Evolutionary conservation across 805 yeast species (phyloP).

Genomic region (Candida caryicola): DNA sequence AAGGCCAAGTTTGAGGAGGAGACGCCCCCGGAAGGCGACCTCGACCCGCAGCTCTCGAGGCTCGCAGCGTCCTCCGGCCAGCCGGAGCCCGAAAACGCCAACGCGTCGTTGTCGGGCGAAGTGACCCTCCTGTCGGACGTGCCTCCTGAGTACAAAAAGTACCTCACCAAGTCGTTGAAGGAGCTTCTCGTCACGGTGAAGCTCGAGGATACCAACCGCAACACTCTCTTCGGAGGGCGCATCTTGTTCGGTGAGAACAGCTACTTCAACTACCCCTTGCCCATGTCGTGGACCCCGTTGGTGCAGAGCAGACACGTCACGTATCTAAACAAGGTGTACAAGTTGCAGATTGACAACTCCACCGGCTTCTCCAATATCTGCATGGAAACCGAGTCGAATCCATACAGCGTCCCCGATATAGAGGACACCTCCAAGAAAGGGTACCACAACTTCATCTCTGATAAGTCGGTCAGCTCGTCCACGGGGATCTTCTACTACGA

Average conservation of each 20-base stretch:
- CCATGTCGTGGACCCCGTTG: conserved; percentile 41
- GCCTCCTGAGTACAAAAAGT: conserved; percentile 22
- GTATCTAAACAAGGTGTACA: conserved; percentile 20
- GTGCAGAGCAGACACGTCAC: conserved; percentile 23
- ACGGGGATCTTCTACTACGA: conserved; percentile 43
- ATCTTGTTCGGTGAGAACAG: conserved; percentile 20
- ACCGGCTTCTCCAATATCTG: conserved; percentile 30
- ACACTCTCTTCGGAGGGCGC: conserved; percentile 26
- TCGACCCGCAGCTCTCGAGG: background rate
- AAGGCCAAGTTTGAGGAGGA: conserved; percentile 1
- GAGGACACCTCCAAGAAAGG: conserved; percentile 10
- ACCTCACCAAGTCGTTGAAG: conserved; percentile 20
- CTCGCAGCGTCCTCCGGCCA: background rate
- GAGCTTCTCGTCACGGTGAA: conserved; percentile 22
- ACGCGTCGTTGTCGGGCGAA: conserved; percentile 11
- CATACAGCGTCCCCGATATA: background rate
- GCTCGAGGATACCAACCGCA: conserved; percentile 20
- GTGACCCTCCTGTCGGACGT: conserved; percentile 3
- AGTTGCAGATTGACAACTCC: conserved; percentile 23
- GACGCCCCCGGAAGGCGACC: background rate
- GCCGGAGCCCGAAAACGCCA: conserved; percentile 4
- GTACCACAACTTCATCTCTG: conserved; percentile 38
- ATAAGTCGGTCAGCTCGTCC: conserved; percentile 30
- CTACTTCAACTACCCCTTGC: conserved; percentile 31
- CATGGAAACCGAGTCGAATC: conserved; percentile 13